phyloP scores from a whole-genome alignment of 139 green algal genomes.

The Raphidocelis subcapitata region DNA sequence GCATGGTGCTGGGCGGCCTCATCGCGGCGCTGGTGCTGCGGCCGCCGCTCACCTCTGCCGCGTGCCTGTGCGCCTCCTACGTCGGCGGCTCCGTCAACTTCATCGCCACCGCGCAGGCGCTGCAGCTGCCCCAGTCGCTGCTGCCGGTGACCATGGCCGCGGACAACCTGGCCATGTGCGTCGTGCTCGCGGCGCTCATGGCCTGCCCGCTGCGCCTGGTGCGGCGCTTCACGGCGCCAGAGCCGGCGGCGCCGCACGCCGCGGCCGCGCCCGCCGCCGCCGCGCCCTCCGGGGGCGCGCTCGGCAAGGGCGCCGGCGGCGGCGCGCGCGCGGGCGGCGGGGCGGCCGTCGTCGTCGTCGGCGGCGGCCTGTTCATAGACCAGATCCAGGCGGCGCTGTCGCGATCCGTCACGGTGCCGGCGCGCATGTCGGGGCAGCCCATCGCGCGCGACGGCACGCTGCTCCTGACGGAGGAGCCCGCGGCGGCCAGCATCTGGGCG shows the following conservation, averaged over 20 bases:
- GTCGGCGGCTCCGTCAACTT: slow-evolving; percentile 84
- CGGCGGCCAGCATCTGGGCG: not conserved
- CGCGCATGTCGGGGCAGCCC: not conserved
- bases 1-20: slow-evolving; percentile 57
- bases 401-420: too few species aligned
- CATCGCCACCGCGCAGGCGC: slow-evolving; percentile 58
- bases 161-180: slow-evolving; percentile 80
- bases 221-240: too few species aligned
- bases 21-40: slow-evolving; percentile 47
- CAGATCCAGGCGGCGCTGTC: too few species aligned
- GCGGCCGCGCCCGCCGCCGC: too few species aligned
- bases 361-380: too few species aligned
- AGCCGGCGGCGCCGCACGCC: too few species aligned
- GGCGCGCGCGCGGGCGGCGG: not conserved
- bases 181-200: slow-evolving; percentile 61
- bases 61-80: slow-evolving; percentile 74
- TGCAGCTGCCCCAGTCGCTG: not conserved
- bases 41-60: not conserved
- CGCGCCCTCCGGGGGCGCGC: too few species aligned
- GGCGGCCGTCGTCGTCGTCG: too few species aligned
- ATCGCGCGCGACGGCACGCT: not conserved
- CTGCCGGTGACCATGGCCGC: slow-evolving; percentile 56
- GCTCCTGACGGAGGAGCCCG: slow-evolving; percentile 20
- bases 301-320: not conserved
- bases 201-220: slow-evolving; percentile 30